Evolutionary conservation across 495 filamentous ascomycete genomes (phyloP), one percentile per base, ranked within the genome.

Genomic region (Xylaria sp.): DNA sequence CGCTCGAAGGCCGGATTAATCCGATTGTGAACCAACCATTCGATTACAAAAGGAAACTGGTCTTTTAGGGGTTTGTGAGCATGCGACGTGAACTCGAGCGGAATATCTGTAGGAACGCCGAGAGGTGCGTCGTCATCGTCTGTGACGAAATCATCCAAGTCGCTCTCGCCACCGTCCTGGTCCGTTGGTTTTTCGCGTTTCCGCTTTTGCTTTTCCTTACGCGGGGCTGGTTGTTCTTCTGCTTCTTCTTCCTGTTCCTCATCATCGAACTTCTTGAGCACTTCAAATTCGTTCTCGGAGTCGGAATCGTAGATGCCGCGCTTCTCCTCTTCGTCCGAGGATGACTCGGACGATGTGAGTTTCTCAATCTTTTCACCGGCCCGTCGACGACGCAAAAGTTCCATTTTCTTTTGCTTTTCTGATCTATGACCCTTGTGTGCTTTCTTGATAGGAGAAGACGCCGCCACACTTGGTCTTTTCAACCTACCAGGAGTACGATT

Each of bases 1-100:
- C 88, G 85, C 4, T 86, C 81, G 73, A 95, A 97, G 0, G 86
- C 89, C 2, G 93, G 93, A 72, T 95, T 91, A 50, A 97, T 82
- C 70, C 91, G 89, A 74, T 80, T 81, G 40, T 85, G 88, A 2
- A 97, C 89, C 79, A 95, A 90, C 93, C 93, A 97, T 78, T 93
- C 92, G 0, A 97, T 83, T 0, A 88, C 92, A 73, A 90, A 87
- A 48, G 88, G 89, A 81, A 97, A 97, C 69, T 94, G 90, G 40
- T 93, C 90, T 65, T 91, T 90, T 0, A 90, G 78, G 52, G 93
- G 90, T 71, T 90, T 90, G 72, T 91, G 88, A 0, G 87, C 84
- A 61, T 91, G 86, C 15, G 82, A 77, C 3, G 89, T 92, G 75
- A 93, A 94, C 73, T 93, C 82, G 12, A 97, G 82, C 0, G 94